Percentiles rank a stretch among this genome's conserved stretches.
phyloP scores from a whole-genome alignment of 106 monocot genomes.

The Allium fistulosum region DNA sequence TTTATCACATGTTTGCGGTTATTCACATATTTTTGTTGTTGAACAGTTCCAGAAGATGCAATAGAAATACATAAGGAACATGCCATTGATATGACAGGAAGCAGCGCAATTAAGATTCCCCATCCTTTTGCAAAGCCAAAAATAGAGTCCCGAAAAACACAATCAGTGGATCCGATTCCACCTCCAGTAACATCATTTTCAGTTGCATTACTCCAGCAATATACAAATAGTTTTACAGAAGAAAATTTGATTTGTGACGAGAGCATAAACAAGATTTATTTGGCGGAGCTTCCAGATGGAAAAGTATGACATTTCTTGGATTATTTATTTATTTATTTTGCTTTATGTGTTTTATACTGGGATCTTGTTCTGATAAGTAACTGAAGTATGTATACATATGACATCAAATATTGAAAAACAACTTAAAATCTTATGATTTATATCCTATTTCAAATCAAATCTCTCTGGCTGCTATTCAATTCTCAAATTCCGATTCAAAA shows the following conservation, averaged over 20 bases:
- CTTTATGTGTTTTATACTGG: neutral
- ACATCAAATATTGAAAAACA: too few species aligned
- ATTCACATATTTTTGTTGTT: too few species aligned
- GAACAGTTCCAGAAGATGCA: neutral
- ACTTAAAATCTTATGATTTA: too few species aligned
- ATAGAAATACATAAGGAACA: conserved; percentile 6
- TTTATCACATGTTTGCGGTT: too few species aligned
- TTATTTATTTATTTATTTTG: neutral
- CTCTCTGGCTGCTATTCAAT: too few species aligned
- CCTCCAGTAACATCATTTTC: conserved; percentile 12
- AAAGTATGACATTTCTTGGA: conserved; percentile 40
- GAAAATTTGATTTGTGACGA: conserved; percentile 72
- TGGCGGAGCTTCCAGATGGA: conserved; percentile 67
- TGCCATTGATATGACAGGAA: conserved; percentile 5
- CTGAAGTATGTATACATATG: too few species aligned
- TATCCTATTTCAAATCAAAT: too few species aligned
- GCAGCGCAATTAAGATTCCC: neutral
- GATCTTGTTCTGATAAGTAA: too few species aligned
- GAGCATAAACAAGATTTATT: conserved; percentile 61
- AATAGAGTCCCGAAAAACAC: neutral
- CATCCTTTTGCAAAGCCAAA: conserved; percentile 6
- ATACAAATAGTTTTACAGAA: conserved; percentile 83
- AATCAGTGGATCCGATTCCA: neutral
- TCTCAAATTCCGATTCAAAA: too few species aligned
- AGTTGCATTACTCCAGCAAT: conserved; percentile 77